A percentile compares a stretch with the other conserved stretches of the same genome.
Conservation (phyloP, 2,329 filamentous ascomycete genomes). For the Phoma sp. region DNA sequence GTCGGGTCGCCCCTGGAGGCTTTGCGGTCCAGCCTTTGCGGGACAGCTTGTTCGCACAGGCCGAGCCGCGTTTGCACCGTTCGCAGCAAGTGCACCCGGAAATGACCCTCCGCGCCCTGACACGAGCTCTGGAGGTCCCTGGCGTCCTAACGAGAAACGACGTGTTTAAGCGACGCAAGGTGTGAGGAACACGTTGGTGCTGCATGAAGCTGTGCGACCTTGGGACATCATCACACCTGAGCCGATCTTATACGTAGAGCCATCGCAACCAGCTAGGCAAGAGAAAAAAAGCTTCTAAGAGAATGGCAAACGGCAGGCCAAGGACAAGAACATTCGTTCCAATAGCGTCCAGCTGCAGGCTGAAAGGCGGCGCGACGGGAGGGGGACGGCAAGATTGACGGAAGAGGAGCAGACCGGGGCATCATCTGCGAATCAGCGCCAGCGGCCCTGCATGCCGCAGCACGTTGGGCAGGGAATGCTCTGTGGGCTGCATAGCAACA, state of each 20-base stretch:
- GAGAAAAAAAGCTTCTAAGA: background rate
- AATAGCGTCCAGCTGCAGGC: slow-evolving; percentile 13
- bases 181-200: slow-evolving; percentile 3
- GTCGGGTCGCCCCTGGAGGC: background rate
- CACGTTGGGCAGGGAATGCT: slow-evolving; percentile 7
- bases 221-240: background rate
- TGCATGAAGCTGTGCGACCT: slow-evolving; percentile 7
- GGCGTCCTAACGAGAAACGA: background rate
- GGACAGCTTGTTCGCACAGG: background rate
- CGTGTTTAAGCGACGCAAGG: slow-evolving; percentile 12
- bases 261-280: background rate
- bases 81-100: background rate
- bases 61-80: background rate
- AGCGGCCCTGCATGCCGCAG: slow-evolving; percentile 10
- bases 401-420: slow-evolving; percentile 10
- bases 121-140: background rate
- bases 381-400: background rate
- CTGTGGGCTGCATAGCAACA: slow-evolving; percentile 5
- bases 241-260: background rate
- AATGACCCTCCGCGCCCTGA: background rate
- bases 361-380: slow-evolving; percentile 9
- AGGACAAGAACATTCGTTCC: slow-evolving; percentile 3
- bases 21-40: background rate
- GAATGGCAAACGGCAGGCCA: background rate
- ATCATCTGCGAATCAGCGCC: slow-evolving; percentile 10